Evolutionary conservation across 2,329 filamentous ascomycete genomes (phyloP), one percentile per base, ranked within the genome.

Genomic region (Colletotrichum acutatum): DNA sequence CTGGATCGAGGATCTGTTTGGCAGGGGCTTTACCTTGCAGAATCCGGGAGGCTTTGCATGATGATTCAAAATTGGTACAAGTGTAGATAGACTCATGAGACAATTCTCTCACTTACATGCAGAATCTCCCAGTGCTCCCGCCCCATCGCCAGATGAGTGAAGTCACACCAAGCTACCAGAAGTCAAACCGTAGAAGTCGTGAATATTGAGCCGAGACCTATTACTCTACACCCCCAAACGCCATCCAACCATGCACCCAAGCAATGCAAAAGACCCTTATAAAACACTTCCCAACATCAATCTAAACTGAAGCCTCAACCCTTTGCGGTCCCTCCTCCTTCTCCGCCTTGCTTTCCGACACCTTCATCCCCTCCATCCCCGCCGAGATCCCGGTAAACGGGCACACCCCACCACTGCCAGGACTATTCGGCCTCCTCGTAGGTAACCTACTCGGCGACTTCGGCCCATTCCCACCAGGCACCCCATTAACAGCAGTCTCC

Each of bases 341-440:
- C 3, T 65, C 22, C 22, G 30, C 7, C n/a, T 66, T 46, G 28
- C 9, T 4, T 1, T 56, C 62, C 0, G 19, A 49, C 1, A 71
- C 56, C 66, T 53, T 71, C 28, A 58, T 26, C 54, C 34, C 66
- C 28, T 73, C 61, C 2, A 71, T 28, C 5, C 69, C 72, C 3
- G 68, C 67, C 26, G 65, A 24, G 66, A 79, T 76, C 26, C 76
- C 76, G 2, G 76, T 76, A 42, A 80, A 80, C 11, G 78, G 79
- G 67, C 79, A 80, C 3, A 76, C 42, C 14, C 49, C 49, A 4
- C 59, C 70, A 14, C 56, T 76, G 16, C 77, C 77, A 2, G 60
- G 80, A 66, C 54, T 73, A 37, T 59, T 37, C 59, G 76, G 64
- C 49, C 66, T 61, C 12, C 37, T 16, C 16, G 37, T 42, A 19